Base-by-base conservation (phyloP, 306 rosid species). In the Castanea mollissima region DNA sequence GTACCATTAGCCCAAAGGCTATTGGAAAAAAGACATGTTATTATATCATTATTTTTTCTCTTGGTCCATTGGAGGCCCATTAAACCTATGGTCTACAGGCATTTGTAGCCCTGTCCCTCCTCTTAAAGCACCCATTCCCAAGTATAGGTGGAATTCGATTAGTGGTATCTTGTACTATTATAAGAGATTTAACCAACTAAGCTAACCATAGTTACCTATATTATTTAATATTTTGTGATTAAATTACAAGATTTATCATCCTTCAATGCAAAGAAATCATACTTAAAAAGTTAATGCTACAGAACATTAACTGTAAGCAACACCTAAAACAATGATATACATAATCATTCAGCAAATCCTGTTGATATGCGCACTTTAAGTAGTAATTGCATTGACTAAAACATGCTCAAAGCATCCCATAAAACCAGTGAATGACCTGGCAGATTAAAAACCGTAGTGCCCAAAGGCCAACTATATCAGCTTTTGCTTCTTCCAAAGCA, bases 401-500 rank as follows among this genome's bases (percentile, higher is more conserved):
- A 20, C 55, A 27, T 27, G 55, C 41, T 29, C 20, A 74, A 68
- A 74, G 35, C 65, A 34, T 31, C 35, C 76, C 60, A 55, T 38
- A 55, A 58, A 76, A 57, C 65, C 46, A 46, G 51, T 38, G 52
- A 73, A 85, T 56, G 59, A 94, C 98, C 96, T 95, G 87, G 74
- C 79, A 52, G 86, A 88, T 86, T 77, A 95, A 81, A 81, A 91
- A 95, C 82, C 80, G 86, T 82, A 95, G 80, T 46, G 97, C 98
- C 99, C 98, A 92, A 34, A 95, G 96, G 77, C 99, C 99, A 71
- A 95, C 99, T 79, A 95, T 92, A 78, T 95, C 98, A 78, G 98
- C 99, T 87, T 92, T 95, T 84, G 98, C 99, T 88, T 92, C 98
- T 90, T 92, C 99, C 68, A 95, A 69, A 86, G 97, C 92, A 4